Conservation (phyloP, 2,329 filamentous ascomycete species). For the Rhexocercosporidium sp. region DNA sequence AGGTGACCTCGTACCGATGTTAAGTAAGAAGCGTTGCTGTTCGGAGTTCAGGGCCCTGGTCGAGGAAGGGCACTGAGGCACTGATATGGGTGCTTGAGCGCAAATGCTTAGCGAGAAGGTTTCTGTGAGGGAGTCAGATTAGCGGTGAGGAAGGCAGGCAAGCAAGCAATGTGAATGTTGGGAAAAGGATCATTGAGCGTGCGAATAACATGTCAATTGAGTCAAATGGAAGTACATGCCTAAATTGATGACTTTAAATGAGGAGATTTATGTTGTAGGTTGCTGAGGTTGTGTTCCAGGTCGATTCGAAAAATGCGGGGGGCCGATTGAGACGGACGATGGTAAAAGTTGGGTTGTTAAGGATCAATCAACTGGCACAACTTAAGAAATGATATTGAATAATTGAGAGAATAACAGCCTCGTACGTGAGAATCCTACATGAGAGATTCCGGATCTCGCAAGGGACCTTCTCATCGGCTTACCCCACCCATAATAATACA, state of each 20-base stretch:
- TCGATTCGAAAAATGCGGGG: background rate
- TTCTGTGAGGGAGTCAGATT: slow-evolving; percentile 1
- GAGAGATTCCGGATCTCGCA: background rate
- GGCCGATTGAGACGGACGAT: background rate
- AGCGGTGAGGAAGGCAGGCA: background rate
- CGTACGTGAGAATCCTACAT: background rate
- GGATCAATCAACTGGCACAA: background rate
- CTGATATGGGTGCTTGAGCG: background rate
- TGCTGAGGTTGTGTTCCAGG: background rate
- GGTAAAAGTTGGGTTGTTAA: background rate
- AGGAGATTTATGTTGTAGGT: background rate
- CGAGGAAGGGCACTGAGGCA: no score
- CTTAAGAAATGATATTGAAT: background rate
- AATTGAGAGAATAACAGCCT: background rate
- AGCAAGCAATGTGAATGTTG: background rate
- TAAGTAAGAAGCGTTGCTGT: no score
- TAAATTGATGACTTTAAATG: background rate
- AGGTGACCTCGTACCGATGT: no score
- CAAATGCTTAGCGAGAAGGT: background rate
- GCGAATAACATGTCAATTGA: background rate
- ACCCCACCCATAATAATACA: background rate
- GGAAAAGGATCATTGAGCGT: background rate
- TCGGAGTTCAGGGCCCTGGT: no score
- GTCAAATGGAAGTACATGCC: background rate
- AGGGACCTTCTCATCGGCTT: background rate